These are phyloP conservation scores for Sarocladiaceae sp. DNA, from an alignment of 2,329 filamentous ascomycete species.

Conservation along the genomic window DNA sequence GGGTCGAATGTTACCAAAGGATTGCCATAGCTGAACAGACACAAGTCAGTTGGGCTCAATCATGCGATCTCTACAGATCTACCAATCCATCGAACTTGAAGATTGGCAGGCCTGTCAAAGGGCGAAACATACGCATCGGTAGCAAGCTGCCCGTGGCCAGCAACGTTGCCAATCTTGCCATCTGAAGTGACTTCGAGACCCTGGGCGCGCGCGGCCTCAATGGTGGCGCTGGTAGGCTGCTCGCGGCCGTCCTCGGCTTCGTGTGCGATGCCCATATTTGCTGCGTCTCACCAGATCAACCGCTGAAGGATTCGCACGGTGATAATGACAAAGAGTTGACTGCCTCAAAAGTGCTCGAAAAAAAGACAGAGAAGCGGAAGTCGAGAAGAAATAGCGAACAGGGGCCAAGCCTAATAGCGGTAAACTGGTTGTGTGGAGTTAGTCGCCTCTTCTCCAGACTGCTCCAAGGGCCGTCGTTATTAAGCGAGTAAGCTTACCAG, in stretches of 20 bases:
- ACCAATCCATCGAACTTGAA: too few species aligned
- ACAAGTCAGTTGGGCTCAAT: too few species aligned
- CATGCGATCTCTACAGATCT: too few species aligned
- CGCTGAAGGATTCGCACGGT: too few species aligned
- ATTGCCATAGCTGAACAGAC: constrained; percentile 40
- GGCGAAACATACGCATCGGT: constrained; percentile 6
- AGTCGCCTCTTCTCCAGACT: constrained; percentile 1
- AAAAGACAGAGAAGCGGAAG: not conserved
- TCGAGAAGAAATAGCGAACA: constrained; percentile 1
- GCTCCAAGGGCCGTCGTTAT: not conserved
- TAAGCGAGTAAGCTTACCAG: constrained; percentile 4
- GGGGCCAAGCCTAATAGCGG: constrained; percentile 2
- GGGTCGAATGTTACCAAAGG: constrained; percentile 48
- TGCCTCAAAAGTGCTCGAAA: too few species aligned
- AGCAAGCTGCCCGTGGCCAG: constrained; percentile 6
- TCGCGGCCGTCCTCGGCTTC: not conserved
- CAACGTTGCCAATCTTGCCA: constrained; percentile 8
- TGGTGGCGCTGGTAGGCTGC: constrained; percentile 1
- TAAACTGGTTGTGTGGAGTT: constrained; percentile 1
- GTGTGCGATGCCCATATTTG: not conserved
- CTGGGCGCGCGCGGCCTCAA: constrained; percentile 1
- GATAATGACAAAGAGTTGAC: too few species aligned
- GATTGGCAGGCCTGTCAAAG: too few species aligned
- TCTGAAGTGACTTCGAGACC: constrained; percentile 1
- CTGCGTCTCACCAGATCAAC: not conserved